These are phyloP conservation scores for Kockiozyma suomiensis DNA, from an alignment of 805 yeast genomes.

Conservation along the genomic window DNA sequence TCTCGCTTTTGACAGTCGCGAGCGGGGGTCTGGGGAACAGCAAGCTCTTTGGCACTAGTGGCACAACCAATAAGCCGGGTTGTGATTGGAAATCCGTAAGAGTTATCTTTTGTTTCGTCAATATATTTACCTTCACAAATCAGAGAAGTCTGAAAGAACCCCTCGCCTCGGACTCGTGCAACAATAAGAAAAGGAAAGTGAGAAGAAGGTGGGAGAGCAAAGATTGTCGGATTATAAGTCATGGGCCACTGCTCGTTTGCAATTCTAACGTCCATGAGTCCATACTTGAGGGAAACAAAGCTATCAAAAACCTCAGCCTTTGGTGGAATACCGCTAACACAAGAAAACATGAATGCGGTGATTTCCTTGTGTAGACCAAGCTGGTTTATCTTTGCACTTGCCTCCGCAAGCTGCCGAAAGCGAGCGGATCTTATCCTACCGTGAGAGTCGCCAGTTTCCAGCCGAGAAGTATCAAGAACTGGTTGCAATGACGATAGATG, in stretches of 20 bases:
- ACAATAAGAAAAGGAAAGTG: conserved; percentile 32
- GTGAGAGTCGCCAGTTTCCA: conserved; percentile 1
- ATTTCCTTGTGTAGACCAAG: neutral
- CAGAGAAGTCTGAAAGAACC: conserved; percentile 16
- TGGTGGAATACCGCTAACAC: conserved; percentile 9
- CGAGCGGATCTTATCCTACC: neutral
- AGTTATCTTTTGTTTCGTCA: conserved; percentile 15
- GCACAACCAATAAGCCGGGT: conserved; percentile 22
- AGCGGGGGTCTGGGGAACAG: conserved; percentile 32
- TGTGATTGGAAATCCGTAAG: conserved; percentile 16
- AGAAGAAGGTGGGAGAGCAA: conserved; percentile 31
- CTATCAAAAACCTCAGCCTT: conserved; percentile 20
- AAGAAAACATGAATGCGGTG: conserved; percentile 8
- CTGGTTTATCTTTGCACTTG: neutral
- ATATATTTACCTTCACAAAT: conserved; percentile 31
- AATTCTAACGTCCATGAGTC: conserved; percentile 25
- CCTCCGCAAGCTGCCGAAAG: neutral
- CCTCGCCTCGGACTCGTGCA: conserved; percentile 31
- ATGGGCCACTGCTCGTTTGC: conserved; percentile 20
- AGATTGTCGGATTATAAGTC: conserved; percentile 31
- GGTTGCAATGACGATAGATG: neutral
- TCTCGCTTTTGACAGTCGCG: conserved; percentile 24
- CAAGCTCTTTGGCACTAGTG: conserved; percentile 22
- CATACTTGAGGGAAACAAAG: conserved; percentile 21
- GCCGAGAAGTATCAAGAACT: neutral